A percentile compares a stretch with the other conserved stretches of the same genome.
phyloP scores from a whole-genome alignment of 768 basidiomycete species.

The Tulasnella sp. region DNA sequence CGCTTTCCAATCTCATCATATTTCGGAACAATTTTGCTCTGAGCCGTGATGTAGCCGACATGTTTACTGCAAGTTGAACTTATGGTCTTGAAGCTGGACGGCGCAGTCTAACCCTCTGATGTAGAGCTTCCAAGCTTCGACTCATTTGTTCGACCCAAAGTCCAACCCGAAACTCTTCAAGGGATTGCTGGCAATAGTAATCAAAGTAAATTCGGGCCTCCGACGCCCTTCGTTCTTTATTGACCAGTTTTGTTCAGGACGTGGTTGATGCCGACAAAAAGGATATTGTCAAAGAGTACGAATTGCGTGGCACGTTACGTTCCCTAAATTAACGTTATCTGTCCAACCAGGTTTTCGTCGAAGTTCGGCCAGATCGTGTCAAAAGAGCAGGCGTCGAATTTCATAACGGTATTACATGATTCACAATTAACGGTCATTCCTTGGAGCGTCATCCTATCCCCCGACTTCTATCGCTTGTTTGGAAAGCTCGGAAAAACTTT shows the following conservation, averaged over 20 bases:
- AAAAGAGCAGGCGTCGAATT: constrained; percentile 20
- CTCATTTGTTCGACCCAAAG: constrained; percentile 50
- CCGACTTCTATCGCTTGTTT: constrained; percentile 16
- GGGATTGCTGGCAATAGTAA: constrained; percentile 57
- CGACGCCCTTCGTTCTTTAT: background rate
- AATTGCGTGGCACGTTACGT: constrained; percentile 26
- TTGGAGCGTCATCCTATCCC: constrained; percentile 23
- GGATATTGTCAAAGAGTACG: constrained; percentile 56
- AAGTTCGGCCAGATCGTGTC: constrained; percentile 25
- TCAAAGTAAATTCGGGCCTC: constrained; percentile 44
- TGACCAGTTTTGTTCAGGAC: constrained; percentile 41
- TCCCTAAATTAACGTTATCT: background rate
- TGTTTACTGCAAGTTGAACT: constrained; percentile 50
- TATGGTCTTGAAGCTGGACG: constrained; percentile 37
- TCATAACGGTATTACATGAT: constrained; percentile 22
- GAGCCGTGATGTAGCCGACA: constrained; percentile 54
- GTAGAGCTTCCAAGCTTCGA: constrained; percentile 30
- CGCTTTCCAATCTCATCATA: constrained; percentile 56
- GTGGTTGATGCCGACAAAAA: constrained; percentile 57
- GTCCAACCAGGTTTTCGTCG: constrained; percentile 11
- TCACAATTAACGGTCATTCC: constrained; percentile 12
- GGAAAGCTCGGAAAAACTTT: background rate
- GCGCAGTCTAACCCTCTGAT: background rate
- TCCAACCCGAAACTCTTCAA: constrained; percentile 57
- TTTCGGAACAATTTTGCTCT: constrained; percentile 65